Base-by-base conservation (phyloP, 2,329 filamentous ascomycete species). In the Fonsecaea erecta region DNA sequence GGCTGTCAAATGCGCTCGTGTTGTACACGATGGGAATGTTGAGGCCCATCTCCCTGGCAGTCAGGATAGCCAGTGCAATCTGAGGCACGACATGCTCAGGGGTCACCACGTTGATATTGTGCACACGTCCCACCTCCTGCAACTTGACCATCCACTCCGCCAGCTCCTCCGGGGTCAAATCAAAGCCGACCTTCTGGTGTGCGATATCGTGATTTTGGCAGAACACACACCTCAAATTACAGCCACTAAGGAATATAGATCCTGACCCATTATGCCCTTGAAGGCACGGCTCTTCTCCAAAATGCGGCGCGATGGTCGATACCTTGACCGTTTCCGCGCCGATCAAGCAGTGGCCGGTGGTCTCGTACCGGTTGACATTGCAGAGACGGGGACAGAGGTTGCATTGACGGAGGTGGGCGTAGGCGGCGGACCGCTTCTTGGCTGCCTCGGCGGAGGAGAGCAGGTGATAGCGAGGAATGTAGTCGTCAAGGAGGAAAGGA, bases 31-130 rank as follows among this genome's bases (percentile, higher is more conserved):
- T 88, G 1, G 91, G 91, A 11, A 94, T 73, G 3, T 79, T 83
- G 9, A 95, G 78, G 0, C 91, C 91, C 37, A 88, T 80, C 28
- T 91, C 87, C 53, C 85, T 83, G 0, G 91, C 91, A 67, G 90
- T 84, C 26, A 96, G 80, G 71, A 95, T 91, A 14, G 88, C 89
- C 34, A 95, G 80, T 0, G 86, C 90, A 9, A 95, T 90, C 75
- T 95, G 92, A 0, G 92, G 91, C 3, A 93, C 91, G 18, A 96
- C 90, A 75, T 96, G 92, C 74, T 96, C 92, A 0, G 92, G 91
- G 0, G 91, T 96, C 64, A 96, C 85, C 24, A 94, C 85, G 75
- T 96, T 95, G 82, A 96, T 93, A 75, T 95, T 95, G 79, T 96
- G 91, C n/a, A 92, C 90, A 8, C 83, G 80, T n/a, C 91, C 92